Evolutionary conservation across 768 basidiomycete genomes (phyloP).

Genomic region (Phaeolepiota aurea): DNA sequence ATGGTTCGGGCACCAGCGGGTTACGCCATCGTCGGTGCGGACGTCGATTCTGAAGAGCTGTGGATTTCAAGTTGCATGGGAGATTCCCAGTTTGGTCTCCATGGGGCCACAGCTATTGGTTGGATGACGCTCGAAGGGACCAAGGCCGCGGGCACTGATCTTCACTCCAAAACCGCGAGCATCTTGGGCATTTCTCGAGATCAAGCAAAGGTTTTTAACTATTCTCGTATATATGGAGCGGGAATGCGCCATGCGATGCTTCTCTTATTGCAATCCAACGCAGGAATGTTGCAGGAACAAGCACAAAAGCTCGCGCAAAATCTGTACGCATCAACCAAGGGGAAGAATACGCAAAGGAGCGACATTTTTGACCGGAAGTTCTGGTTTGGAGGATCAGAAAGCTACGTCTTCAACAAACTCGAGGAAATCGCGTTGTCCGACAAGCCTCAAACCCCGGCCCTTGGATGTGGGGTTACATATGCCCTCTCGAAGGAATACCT

Average conservation of each 20-base stretch:
- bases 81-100: conserved; percentile 93
- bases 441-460: conserved; percentile 82
- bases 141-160: conserved; percentile 87
- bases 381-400: conserved; percentile 97
- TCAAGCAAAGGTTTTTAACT: conserved; percentile 97
- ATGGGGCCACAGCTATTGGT: conserved; percentile 93
- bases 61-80: conserved; percentile 99
- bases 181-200: conserved; percentile 92
- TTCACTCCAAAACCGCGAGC: conserved; percentile 92
- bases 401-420: conserved; percentile 94
- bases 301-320: conserved; percentile 78
- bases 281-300: conserved; percentile 66
- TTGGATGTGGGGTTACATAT: conserved; percentile 90
- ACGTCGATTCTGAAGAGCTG: conserved; percentile 97
- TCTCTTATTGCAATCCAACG: conserved; percentile 78
- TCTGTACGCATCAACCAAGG: conserved; percentile 90
- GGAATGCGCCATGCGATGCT: conserved; percentile 91
- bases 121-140: conserved; percentile 99
- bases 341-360: conserved; percentile 70
- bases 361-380: conserved; percentile 78
- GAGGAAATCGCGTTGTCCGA: conserved; percentile 90
- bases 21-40: conserved; percentile 93
- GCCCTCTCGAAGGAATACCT: conserved; percentile 90
- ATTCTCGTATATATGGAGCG: conserved; percentile 97
- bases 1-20: conserved; percentile 94